Base-by-base conservation (phyloP, 208 protist genomes). In the Balamuthia mandrillaris region DNA sequence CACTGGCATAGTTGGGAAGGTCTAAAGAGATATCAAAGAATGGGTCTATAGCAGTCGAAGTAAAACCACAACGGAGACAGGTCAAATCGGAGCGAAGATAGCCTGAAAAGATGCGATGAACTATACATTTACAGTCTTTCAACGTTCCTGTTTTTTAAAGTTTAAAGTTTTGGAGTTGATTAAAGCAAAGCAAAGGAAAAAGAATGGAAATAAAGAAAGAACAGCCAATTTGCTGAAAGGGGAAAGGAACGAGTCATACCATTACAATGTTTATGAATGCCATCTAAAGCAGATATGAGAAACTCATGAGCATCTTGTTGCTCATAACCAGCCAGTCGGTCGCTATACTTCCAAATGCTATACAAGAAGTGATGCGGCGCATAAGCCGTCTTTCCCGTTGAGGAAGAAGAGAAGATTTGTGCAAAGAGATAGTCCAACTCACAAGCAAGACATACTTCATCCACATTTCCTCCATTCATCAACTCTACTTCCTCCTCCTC, bases 291-390 rank as follows among this genome's bases (percentile, higher is more conserved):
- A 3, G 90, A 84, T 29, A 96, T 96, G 56, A 93, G 88, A 29
- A 95, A 93, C 86, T 96, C 94, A 51, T 96, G 94, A 18, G 94
- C 94, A 86, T 96, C 94, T 31, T 96, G 93, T 81, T 96, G 94
- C 54, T 94, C 90, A 81, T 95, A 95, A 6, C 91, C 92, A 14
- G 92, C 88, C 35, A 95, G 87, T 70, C 91, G 74, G n/a, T 86
- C 79, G 9, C 86, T 86, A 58, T 88, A 72, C 35, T 78, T 90
- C 94, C 94, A 95, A 39, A 93, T 90, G 52, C 82, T 77, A 79
- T 94, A 89, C 0, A 95, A 45, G 56, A 95, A 95, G 35, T 90
- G 44, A 47, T 93, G 66, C 33, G 94, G 94, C n/a, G 86, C 87
- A 65, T 88, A 93, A 60, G 94, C 27, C 6, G 24, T 27, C 42